A percentile compares a stretch with the other conserved stretches of the same genome.
phyloP scores from a whole-genome alignment of 2,329 filamentous ascomycete species.

The Colletotrichum sp. region DNA sequence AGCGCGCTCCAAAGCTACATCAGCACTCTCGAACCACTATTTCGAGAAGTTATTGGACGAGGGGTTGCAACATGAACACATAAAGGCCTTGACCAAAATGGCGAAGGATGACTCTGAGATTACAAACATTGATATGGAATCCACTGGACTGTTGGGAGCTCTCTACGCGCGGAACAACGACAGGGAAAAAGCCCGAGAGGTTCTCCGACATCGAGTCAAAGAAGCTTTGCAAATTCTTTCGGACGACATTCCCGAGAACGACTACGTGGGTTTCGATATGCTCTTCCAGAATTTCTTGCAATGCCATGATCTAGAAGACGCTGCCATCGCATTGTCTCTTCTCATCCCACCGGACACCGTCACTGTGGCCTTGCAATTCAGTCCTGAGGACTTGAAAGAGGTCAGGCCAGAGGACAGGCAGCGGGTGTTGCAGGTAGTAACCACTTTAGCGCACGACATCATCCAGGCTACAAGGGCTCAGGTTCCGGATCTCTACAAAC shows the following conservation, averaged over 20 bases:
- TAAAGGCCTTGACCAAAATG: neutral
- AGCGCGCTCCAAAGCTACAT: neutral
- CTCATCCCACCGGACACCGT: neutral
- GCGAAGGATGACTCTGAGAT: neutral
- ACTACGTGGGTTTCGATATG: neutral
- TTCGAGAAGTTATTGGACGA: neutral
- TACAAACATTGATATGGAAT: neutral
- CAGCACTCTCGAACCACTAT: neutral
- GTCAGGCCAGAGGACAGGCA: neutral
- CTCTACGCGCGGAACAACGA: neutral
- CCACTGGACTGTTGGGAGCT: neutral
- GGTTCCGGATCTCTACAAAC: neutral
- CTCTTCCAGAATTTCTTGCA: neutral
- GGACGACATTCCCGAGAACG: neutral
- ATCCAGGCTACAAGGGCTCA: neutral
- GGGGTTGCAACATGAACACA: neutral
- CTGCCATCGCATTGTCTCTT: neutral
- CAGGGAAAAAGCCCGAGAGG: neutral
- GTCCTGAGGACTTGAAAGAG: neutral
- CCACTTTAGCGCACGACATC: neutral
- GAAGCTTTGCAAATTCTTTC: neutral
- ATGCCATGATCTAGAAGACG: neutral
- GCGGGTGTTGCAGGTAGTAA: neutral
- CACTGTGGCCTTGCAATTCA: neutral
- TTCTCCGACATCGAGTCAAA: neutral